These are phyloP conservation scores for Linum tenue DNA, from an alignment of 345 rosid species.

Conservation along the genomic window DNA sequence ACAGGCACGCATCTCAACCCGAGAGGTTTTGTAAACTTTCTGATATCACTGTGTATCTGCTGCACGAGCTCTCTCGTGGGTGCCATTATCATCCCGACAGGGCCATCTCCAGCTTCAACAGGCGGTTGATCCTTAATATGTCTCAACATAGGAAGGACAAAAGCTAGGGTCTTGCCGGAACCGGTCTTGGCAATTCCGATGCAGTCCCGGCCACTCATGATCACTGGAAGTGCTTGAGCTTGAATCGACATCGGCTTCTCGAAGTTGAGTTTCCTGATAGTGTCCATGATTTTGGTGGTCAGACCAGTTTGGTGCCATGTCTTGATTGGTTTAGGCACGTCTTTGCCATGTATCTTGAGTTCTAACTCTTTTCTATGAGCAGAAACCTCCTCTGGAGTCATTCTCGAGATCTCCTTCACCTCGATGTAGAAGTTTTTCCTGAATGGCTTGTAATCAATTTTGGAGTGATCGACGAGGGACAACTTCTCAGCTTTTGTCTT, in stretches of 20 bases:
- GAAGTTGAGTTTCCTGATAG: constrained; percentile 69
- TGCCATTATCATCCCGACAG: constrained; percentile 93
- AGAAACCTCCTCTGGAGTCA: constrained; percentile 74
- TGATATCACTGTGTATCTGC: constrained; percentile 91
- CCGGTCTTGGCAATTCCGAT: constrained; percentile 96
- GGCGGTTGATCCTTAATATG: constrained; percentile 98
- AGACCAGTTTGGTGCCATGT: constrained; percentile 96
- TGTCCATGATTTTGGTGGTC: constrained; percentile 74
- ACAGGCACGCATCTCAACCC: constrained; percentile 86
- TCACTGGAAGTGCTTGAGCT: constrained; percentile 85
- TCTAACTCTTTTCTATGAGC: constrained; percentile 77
- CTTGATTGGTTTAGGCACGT: constrained; percentile 82
- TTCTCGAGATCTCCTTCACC: constrained; percentile 76
- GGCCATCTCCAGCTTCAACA: constrained; percentile 92
- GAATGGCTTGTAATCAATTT: constrained; percentile 72
- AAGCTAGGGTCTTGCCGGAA: constrained; percentile 93
- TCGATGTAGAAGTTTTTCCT: constrained; percentile 83
- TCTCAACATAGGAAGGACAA: constrained; percentile 95
- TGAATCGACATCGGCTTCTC: constrained; percentile 97
- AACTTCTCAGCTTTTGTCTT: constrained; percentile 92
- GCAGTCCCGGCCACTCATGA: constrained; percentile 98
- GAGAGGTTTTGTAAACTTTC: constrained; percentile 63
- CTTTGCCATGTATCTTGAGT: constrained; percentile 88
- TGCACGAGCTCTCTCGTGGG: constrained; percentile 98
- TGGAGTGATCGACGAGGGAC: constrained; percentile 84